Percentiles rank a stretch among this genome's conserved stretches.
Evolutionary conservation across 2,329 filamentous ascomycete genomes (phyloP).

Genomic region (Ambrosiella beaveri): DNA sequence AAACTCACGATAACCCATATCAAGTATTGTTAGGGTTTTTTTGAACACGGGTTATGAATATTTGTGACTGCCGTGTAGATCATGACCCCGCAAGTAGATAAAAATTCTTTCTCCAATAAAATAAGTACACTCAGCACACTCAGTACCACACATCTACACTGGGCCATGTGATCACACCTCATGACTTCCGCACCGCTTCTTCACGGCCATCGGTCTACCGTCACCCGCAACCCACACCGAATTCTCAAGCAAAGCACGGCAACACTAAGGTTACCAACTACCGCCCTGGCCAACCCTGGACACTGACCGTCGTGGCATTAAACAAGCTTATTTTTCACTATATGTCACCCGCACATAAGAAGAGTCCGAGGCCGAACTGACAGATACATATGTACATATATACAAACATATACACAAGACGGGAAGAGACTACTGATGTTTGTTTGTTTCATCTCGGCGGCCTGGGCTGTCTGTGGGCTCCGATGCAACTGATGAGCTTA

Average conservation of each 20-base stretch:
- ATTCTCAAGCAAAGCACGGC: too few species aligned
- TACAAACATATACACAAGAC: neutral
- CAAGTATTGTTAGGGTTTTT: too few species aligned
- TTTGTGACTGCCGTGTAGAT: too few species aligned
- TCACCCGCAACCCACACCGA: too few species aligned
- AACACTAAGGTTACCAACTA: too few species aligned
- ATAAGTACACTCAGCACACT: neutral
- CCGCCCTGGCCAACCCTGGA: neutral
- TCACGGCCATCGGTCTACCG: too few species aligned
- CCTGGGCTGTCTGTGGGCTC: neutral
- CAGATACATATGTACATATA: neutral
- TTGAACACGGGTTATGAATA: too few species aligned
- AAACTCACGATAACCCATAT: too few species aligned
- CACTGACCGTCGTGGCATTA: neutral
- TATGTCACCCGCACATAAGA: neutral
- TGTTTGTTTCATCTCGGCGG: neutral
- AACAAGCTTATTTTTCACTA: neutral
- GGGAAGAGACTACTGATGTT: neutral
- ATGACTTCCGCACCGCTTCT: too few species aligned
- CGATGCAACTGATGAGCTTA: neutral
- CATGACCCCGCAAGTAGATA: too few species aligned
- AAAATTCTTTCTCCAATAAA: too few species aligned
- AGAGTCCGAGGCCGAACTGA: neutral
- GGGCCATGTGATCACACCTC: neutral
- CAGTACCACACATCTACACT: neutral